Percentiles rank a stretch among this genome's conserved stretches.
Evolutionary conservation across 495 filamentous ascomycete species (phyloP).

Genomic region (Tuber magnatum): DNA sequence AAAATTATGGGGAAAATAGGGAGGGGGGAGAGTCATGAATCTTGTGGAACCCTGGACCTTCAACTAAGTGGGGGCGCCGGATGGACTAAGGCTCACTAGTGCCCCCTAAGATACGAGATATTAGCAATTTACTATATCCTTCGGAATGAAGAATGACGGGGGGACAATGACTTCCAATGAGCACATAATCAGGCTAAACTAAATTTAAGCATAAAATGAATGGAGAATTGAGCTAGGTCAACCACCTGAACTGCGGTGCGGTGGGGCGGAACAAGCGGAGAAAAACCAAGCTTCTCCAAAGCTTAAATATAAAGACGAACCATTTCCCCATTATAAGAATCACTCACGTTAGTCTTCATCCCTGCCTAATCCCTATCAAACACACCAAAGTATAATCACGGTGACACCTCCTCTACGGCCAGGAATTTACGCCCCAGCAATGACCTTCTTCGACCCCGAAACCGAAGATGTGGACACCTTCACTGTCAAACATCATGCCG

Average conservation of each 20-base stretch:
- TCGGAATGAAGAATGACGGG: no score
- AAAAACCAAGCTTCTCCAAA: not conserved
- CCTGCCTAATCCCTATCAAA: not conserved
- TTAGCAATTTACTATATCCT: no score
- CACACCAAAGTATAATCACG: not conserved
- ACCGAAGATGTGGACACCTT: slow-evolving; percentile 77
- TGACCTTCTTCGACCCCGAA: slow-evolving; percentile 79
- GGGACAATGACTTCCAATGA: not conserved
- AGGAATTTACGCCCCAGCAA: slow-evolving; percentile 81
- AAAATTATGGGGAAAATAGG: no score
- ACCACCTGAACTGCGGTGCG: not conserved
- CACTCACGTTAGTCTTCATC: not conserved
- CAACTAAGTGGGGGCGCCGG: no score
- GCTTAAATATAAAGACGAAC: not conserved
- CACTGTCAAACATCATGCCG: slow-evolving; percentile 68
- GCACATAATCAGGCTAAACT: not conserved
- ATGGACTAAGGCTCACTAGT: no score
- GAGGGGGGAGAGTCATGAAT: no score
- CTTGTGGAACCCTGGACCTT: no score
- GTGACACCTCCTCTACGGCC: slow-evolving; percentile 56
- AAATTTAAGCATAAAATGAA: not conserved
- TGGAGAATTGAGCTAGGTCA: not conserved
- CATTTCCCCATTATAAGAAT: not conserved
- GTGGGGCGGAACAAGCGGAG: not conserved
- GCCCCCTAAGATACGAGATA: no score